These are phyloP conservation scores for Fraxinus baroniana DNA, from an alignment of 305 asterid species.

Conservation along the genomic window DNA sequence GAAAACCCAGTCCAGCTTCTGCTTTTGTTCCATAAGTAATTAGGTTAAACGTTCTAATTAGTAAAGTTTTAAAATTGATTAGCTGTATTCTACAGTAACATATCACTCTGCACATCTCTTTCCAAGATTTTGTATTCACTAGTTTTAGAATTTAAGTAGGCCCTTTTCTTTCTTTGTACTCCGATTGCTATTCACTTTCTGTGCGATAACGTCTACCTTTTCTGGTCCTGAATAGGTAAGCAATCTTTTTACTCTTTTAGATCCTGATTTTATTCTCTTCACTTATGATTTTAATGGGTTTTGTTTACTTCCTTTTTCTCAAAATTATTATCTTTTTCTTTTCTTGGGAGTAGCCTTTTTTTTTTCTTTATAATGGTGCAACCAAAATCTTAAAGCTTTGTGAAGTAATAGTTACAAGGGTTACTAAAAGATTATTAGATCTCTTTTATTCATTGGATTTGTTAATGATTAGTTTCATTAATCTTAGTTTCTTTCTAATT, in stretches of 20 bases:
- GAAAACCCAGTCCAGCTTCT: constrained; percentile 16
- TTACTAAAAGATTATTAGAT: constrained; percentile 11
- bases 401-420: neutral
- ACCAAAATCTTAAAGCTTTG: neutral
- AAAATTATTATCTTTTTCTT: neutral
- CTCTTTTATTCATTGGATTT: constrained; percentile 20
- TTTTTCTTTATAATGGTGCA: neutral
- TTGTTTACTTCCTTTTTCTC: constrained; percentile 12
- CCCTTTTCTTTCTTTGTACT: constrained; percentile 8
- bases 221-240: constrained; percentile 25
- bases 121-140: neutral
- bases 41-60: constrained; percentile 2
- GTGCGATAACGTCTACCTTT: constrained; percentile 19
- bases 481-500: constrained; percentile 21
- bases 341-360: neutral
- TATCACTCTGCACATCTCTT: constrained; percentile 19
- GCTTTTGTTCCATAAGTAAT: constrained; percentile 10
- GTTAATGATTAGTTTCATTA: constrained; percentile 22
- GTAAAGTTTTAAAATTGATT: constrained; percentile 24
- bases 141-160: neutral
- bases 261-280: constrained; percentile 21
- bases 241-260: constrained; percentile 25
- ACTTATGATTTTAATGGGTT: constrained; percentile 15
- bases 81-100: constrained; percentile 23
- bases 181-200: constrained; percentile 11